These are phyloP conservation scores for Pythium volutum DNA, from an alignment of 352 stramenopile species.

Conservation along the genomic window DNA sequence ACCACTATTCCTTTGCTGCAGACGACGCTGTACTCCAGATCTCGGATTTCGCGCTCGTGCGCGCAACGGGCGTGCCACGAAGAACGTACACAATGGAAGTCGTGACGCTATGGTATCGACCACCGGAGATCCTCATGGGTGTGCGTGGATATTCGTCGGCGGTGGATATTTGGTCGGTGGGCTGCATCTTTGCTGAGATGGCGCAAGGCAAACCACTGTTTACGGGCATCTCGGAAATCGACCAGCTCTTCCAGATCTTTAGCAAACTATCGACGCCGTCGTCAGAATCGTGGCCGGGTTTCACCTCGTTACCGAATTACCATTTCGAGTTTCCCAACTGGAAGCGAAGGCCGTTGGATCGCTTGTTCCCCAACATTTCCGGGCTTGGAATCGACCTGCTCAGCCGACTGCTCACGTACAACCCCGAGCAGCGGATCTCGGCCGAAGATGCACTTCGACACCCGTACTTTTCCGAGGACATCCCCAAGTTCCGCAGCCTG, in stretches of 20 bases:
- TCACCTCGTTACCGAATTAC: conserved; percentile 97
- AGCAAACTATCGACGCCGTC: conserved; percentile 96
- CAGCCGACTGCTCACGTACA: conserved; percentile 77
- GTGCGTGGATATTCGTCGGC: conserved; percentile 79
- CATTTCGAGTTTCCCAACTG: conserved; percentile 88
- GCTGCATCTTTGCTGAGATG: conserved; percentile 98
- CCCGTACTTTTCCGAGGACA: conserved; percentile 67
- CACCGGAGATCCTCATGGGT: conserved; percentile 89
- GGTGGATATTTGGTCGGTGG: conserved; percentile 93
- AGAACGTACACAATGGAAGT: conserved; percentile 91
- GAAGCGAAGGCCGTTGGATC: conserved; percentile 63
- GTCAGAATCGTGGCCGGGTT: conserved; percentile 95
- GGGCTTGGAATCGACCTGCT: conserved; percentile 69
- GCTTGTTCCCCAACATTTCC: conserved; percentile 68
- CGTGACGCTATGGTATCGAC: conserved; percentile 90
- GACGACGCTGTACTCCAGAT: conserved; percentile 76
- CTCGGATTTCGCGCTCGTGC: conserved; percentile 88
- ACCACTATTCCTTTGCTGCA: conserved; percentile 3
- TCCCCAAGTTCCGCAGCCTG: conserved; percentile 39
- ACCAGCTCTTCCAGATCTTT: conserved; percentile 87
- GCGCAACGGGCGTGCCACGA: conserved; percentile 81
- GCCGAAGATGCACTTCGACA: conserved; percentile 80
- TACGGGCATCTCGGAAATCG: conserved; percentile 74
- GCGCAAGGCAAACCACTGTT: conserved; percentile 85
- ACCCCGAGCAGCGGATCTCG: conserved; percentile 78